A percentile compares a stretch with the other conserved stretches of the same genome.
Conservation (phyloP, 257 asterid species). For the Marsdenia floribunda region DNA sequence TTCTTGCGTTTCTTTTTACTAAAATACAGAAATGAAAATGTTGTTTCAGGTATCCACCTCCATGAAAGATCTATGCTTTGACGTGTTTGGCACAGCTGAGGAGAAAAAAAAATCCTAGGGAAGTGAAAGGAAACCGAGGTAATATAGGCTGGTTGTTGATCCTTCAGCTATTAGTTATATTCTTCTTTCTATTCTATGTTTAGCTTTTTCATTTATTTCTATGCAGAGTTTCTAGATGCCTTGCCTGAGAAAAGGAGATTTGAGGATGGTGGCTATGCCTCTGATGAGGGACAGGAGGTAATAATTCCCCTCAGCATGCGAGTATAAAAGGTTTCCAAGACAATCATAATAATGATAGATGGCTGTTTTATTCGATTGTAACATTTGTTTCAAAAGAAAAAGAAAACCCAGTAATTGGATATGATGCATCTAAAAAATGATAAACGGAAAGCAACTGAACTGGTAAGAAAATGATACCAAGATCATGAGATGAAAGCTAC, state of each 20-base stretch:
- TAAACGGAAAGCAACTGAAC: background rate
- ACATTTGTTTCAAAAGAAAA: too few relatives aligned
- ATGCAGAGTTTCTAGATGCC: constrained; percentile 75
- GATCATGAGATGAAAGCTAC: background rate
- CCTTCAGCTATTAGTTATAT: background rate
- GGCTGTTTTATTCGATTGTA: background rate
- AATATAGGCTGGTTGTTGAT: background rate
- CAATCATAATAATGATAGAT: background rate
- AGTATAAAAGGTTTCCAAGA: background rate
- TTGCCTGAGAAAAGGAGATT: constrained; percentile 71
- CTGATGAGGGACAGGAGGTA: constrained; percentile 65
- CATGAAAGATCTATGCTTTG: constrained; percentile 82
- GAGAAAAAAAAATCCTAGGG: constrained; percentile 76
- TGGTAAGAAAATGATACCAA: background rate
- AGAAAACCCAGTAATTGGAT: background rate
- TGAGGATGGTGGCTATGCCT: constrained; percentile 73
- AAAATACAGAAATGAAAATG: background rate
- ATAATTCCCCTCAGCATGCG: background rate
- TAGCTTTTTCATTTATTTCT: constrained; percentile 1
- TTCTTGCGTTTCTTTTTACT: background rate
- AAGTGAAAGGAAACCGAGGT: constrained; percentile 89
- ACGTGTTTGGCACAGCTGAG: constrained; percentile 62
- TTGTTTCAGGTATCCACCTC: constrained; percentile 66
- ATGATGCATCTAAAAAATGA: background rate
- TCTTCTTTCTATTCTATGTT: background rate